A percentile compares a stretch with the other conserved stretches of the same genome.
These are phyloP conservation scores for Cryptosporidium bovis DNA, from an alignment of 169 alveolate species.

Conservation along the genomic window DNA sequence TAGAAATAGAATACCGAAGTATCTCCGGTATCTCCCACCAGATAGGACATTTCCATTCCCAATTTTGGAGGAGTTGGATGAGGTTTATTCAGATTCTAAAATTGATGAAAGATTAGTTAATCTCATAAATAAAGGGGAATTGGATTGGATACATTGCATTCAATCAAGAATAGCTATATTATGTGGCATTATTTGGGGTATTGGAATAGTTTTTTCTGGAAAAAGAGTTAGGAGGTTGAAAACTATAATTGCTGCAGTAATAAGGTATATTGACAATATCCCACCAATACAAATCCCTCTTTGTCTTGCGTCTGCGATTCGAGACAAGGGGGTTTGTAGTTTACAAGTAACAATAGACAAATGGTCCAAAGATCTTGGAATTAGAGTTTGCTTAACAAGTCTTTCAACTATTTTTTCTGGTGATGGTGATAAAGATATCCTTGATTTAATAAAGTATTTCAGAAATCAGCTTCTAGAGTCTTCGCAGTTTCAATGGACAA, in stretches of 20 bases:
- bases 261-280: constrained; percentile 34
- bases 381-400: constrained; percentile 54
- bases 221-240: constrained; percentile 19
- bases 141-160: constrained; percentile 72
- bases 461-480: constrained; percentile 41
- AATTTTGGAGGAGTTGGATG: constrained; percentile 1
- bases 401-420: constrained; percentile 51
- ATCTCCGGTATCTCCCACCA: constrained; percentile 53
- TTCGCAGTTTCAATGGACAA: constrained; percentile 63
- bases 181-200: constrained; percentile 59
- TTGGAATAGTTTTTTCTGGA: constrained; percentile 69
- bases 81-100: background rate
- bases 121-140: constrained; percentile 19
- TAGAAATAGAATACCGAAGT: constrained; percentile 33
- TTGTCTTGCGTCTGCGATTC: constrained; percentile 55
- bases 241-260: background rate
- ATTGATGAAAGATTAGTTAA: constrained; percentile 8
- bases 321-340: constrained; percentile 44
- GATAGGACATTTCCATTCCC: constrained; percentile 59
- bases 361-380: constrained; percentile 63
- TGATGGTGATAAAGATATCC: constrained; percentile 47
- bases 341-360: constrained; percentile 47
- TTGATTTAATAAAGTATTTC: constrained; percentile 40
- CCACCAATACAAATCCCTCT: constrained; percentile 64
- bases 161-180: constrained; percentile 61